Base-by-base conservation (phyloP, 257 asterid species). In the Gentiana dahurica region DNA sequence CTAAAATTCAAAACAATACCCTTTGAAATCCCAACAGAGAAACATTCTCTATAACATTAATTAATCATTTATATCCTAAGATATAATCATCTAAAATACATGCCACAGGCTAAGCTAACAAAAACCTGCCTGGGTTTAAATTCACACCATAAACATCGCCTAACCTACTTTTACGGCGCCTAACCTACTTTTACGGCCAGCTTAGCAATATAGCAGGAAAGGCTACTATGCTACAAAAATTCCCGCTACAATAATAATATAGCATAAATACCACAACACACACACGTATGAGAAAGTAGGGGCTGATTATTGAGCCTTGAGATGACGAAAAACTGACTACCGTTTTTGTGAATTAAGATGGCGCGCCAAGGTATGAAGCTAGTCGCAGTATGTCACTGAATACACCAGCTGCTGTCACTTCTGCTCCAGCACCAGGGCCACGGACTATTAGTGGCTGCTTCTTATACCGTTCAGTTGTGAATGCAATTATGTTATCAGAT, bases 371-470 rank as follows among this genome's bases (percentile, higher is more conserved):
- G 73, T 92, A 88, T 0, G 98, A 88, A 32, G 99, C 89, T 49
- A 92, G 97, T 53, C 99, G 95, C 73, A 92, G 73, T 58, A 92
- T 68, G 74, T 92, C 99, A 15, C 97, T 79, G 75, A 92, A 88
- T 34, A 92, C 94, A 61, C 99, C 99, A 36, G 90, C 99, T 5
- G 98, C 97, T 0, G 97, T 92, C 49, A 92, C 98, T 76, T 81
- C 97, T 33, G 99, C 99, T 34, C 99, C 99, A 7, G 99, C 99
- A 70, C 99, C 99, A 1, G 99, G 99, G 38, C 99, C 99, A 55
- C 99, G 99, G 44, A 92, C 81, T 5, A 92, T 88, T 57, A 92
- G 57, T 0, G 95, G 97, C 63, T 92, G 97, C 68, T 81, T 85
- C 51, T 77, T 80, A 36, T 92, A 92, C 72, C 99, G 88, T 81